Evolutionary conservation across 2,329 filamentous ascomycete genomes (phyloP).

Genomic region (Triangularia verruculosa): DNA sequence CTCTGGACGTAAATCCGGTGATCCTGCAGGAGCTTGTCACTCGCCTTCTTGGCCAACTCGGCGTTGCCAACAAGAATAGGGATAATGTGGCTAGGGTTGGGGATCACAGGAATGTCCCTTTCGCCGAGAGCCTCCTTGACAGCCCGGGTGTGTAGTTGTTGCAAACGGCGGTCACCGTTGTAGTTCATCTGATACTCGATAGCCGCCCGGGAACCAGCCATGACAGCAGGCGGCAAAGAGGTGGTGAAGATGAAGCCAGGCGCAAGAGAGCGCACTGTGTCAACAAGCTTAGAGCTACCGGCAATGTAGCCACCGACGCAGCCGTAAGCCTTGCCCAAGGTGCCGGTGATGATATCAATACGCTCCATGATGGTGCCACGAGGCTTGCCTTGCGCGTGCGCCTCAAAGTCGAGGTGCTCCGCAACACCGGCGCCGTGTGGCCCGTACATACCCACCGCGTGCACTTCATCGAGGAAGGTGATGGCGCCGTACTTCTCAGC

Average conservation of each 20-base stretch:
- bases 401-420: slow-evolving; percentile 93
- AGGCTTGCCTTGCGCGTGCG: slow-evolving; percentile 71
- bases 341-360: slow-evolving; percentile 96
- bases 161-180: slow-evolving; percentile 81
- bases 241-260: slow-evolving; percentile 99
- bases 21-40: slow-evolving; percentile 84
- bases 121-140: slow-evolving; percentile 81
- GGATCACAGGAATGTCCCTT: slow-evolving; percentile 90
- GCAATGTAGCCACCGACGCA: slow-evolving; percentile 98
- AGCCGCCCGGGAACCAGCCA: slow-evolving; percentile 87
- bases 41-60: slow-evolving; percentile 85
- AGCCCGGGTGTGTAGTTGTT: slow-evolving; percentile 93
- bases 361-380: slow-evolving; percentile 89
- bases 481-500: slow-evolving; percentile 97
- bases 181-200: slow-evolving; percentile 92
- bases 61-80: slow-evolving; percentile 93
- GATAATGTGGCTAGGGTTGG: slow-evolving; percentile 95
- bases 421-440: slow-evolving; percentile 93
- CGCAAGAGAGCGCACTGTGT: slow-evolving; percentile 89
- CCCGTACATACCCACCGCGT: slow-evolving; percentile 98
- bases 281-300: slow-evolving; percentile 79
- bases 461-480: slow-evolving; percentile 97
- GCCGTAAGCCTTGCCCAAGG: slow-evolving; percentile 94
- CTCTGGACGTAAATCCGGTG: slow-evolving; percentile 96
- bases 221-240: slow-evolving; percentile 89